A percentile compares a stretch with the other conserved stretches of the same genome.
phyloP scores from a whole-genome alignment of 306 rosid species.

The Rosa multiflora region DNA sequence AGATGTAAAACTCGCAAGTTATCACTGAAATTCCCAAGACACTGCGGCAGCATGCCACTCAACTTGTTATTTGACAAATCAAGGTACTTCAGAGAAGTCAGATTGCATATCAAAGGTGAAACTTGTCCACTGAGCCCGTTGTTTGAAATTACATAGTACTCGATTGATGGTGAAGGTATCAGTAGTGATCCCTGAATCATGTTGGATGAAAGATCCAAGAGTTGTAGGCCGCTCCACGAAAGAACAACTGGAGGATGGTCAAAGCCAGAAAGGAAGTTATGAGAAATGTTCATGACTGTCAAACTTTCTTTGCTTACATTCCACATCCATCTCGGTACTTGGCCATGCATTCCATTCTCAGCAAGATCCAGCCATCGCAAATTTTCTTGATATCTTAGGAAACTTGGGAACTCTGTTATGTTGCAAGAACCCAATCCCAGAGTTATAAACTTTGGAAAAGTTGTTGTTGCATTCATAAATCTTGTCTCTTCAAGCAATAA shows the following conservation, averaged over 20 bases:
- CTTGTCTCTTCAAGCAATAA: not conserved
- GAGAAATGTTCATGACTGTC: not conserved
- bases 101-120: not conserved
- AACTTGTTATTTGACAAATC: constrained; percentile 1
- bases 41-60: not conserved
- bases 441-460: not conserved
- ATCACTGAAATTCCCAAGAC: not conserved
- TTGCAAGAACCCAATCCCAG: not conserved
- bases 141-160: not conserved
- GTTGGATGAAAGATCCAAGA: not conserved
- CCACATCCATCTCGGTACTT: constrained; percentile 12
- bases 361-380: not conserved
- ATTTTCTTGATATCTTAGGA: not conserved
- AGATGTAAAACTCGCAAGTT: not conserved
- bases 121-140: not conserved
- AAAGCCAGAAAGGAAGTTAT: constrained; percentile 16
- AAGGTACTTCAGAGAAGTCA: not conserved
- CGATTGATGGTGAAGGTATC: not conserved
- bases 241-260: not conserved
- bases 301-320: not conserved
- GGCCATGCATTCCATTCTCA: not conserved
- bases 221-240: not conserved
- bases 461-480: not conserved
- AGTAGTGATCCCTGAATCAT: not conserved
- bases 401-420: not conserved